phyloP scores from a whole-genome alignment of 2,329 filamentous ascomycete species.

The Aureobasidium lini region DNA sequence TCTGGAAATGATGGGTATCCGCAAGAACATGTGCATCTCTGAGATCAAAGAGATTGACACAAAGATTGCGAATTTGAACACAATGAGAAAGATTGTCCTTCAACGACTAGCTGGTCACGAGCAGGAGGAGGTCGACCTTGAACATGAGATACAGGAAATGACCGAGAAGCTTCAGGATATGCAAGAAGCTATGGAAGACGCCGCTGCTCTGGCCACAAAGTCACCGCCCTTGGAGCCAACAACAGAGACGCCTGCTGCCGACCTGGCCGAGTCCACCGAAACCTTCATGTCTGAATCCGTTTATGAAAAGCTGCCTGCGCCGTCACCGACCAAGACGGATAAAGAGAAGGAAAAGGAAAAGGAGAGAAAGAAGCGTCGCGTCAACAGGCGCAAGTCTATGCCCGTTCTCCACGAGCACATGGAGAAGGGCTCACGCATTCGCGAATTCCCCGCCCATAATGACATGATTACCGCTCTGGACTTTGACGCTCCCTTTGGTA shows the following conservation, averaged over 20 bases:
- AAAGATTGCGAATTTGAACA: slow-evolving; percentile 88
- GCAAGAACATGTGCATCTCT: slow-evolving; percentile 95
- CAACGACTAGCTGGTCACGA: slow-evolving; percentile 80
- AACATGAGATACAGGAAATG: slow-evolving; percentile 66
- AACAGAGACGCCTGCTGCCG: slow-evolving; percentile 20
- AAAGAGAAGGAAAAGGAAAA: slow-evolving; percentile 38
- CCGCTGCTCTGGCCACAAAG: slow-evolving; percentile 37
- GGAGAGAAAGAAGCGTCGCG: slow-evolving; percentile 44
- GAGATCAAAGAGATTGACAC: slow-evolving; percentile 96
- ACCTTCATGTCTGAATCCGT: slow-evolving; percentile 97
- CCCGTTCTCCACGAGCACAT: slow-evolving; percentile 94
- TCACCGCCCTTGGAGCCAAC: slow-evolving; percentile 21
- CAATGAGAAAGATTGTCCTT: slow-evolving; percentile 86
- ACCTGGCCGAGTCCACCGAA: slow-evolving; percentile 40
- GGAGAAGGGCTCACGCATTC: slow-evolving; percentile 79
- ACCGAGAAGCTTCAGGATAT: slow-evolving; percentile 57
- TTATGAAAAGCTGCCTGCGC: slow-evolving; percentile 80
- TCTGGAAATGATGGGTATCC: slow-evolving; percentile 81
- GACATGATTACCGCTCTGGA: slow-evolving; percentile 86
- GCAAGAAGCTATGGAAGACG: slow-evolving; percentile 50
- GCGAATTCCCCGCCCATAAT: slow-evolving; percentile 79
- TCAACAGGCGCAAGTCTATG: slow-evolving; percentile 71
- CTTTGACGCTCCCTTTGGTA: slow-evolving; percentile 96
- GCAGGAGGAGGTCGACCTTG: slow-evolving; percentile 80
- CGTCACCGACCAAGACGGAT: slow-evolving; percentile 40